Evolutionary conservation across 2,329 filamentous ascomycete species (phyloP).

Genomic region (Botrytis squamosa): DNA sequence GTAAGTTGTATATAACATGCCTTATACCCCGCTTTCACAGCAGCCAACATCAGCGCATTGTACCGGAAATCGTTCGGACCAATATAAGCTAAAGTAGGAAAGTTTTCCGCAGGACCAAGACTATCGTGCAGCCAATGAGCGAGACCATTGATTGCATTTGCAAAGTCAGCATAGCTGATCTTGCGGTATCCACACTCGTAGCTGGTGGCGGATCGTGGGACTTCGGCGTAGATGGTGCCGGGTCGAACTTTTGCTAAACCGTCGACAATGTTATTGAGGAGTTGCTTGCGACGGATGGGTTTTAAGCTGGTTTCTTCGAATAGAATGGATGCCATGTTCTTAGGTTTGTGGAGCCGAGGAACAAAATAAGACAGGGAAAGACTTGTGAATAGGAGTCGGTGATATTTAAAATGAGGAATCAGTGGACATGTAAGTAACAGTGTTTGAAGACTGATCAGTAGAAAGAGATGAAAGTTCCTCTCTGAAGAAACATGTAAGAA

Average conservation of each 20-base stretch:
- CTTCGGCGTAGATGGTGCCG: background rate
- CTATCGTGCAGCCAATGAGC: background rate
- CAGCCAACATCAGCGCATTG: background rate
- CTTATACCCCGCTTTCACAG: background rate
- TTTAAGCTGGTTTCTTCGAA: background rate
- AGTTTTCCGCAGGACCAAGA: background rate
- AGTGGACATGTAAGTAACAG: background rate
- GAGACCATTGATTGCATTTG: background rate
- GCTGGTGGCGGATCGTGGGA: background rate
- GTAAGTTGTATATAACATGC: background rate
- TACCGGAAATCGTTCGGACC: background rate
- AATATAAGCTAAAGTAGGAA: background rate
- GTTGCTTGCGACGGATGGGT: background rate
- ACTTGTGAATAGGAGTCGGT: background rate
- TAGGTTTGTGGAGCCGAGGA: too few relatives aligned
- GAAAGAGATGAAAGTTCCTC: background rate
- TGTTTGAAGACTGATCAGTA: background rate
- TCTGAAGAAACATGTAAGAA: background rate
- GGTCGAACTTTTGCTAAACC: background rate
- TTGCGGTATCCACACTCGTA: background rate
- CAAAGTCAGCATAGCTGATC: background rate
- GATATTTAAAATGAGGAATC: background rate
- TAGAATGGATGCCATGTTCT: background rate
- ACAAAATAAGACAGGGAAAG: background rate
- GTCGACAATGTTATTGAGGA: background rate